phyloP scores from a whole-genome alignment of 345 rosid genomes.

The Euphorbia pulcherrima region DNA sequence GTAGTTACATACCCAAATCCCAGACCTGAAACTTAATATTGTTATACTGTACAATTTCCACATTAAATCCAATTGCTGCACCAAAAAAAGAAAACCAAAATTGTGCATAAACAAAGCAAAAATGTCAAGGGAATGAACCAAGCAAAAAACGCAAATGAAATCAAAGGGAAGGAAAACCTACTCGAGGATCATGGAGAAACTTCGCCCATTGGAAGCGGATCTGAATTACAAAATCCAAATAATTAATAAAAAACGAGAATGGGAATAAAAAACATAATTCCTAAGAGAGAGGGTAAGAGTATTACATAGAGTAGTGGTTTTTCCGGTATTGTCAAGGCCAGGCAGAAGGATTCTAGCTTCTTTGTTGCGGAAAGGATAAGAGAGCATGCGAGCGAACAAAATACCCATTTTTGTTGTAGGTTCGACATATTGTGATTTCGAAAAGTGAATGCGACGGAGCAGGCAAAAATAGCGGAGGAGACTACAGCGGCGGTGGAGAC shows the following conservation, averaged over 20 bases:
- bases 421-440: too few relatives aligned
- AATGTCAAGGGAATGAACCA: background rate
- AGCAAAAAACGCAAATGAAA: background rate
- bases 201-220: conserved; percentile 99
- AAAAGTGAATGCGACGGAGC: too few relatives aligned
- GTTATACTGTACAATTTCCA: conserved; percentile 89
- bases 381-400: conserved; percentile 67
- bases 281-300: background rate
- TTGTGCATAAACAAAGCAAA: background rate
- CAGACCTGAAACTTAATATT: conserved; percentile 91
- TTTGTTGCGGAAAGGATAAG: conserved; percentile 63
- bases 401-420: conserved; percentile 68
- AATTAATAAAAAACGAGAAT: conserved; percentile 16
- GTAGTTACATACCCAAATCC: conserved; percentile 28
- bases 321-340: conserved; percentile 91
- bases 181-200: conserved; percentile 99
- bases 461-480: too few relatives aligned
- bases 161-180: conserved; percentile 29
- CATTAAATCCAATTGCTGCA: conserved; percentile 97
- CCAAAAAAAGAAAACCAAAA: background rate
- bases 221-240: conserved; percentile 35
- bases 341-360: conserved; percentile 90
- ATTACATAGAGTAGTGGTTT: conserved; percentile 79
- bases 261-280: conserved; percentile 1
- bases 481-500: too few relatives aligned